Evolutionary conservation across 179 eudicot genomes (phyloP), one percentile per base, ranked within the genome.

Genomic region (Drosera spatulata): DNA sequence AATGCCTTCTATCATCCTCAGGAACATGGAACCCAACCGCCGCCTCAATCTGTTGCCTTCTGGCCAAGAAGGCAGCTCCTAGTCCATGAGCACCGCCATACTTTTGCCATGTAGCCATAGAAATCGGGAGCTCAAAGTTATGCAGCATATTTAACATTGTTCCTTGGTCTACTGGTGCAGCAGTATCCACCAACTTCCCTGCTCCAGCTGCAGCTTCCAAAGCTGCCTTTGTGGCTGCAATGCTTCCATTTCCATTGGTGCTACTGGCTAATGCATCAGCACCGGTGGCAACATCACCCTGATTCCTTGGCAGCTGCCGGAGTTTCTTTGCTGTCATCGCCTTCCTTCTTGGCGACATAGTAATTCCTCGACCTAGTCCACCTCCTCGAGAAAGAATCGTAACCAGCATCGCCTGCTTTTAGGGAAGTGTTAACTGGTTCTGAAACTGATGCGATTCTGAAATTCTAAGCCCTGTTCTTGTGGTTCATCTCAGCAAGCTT

Each of bases 281-380:
- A 22, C 33, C 33, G 33, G 33, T 22, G 53, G 15, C 44, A 11
- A n/a, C 46, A 7, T 41, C 47, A 5, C 47, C 4, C 7, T 11
- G 47, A 4, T 8, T 55, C 42, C 10, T 7, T 41, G 9, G 33
- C 55, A 46, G 63, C 53, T 46, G 53, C 4, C 14, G 63, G 40
- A 1, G 54, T n/a, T 44, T 47, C 45, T 37, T 64, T 69, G 48
- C 53, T 22, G 33, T 22, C 75, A 15, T 22, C 56, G 10, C 40
- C 60, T 45, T 58, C 67, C 40, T 70, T 41, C 66, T 82, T 82
- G 10, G 86, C 56, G 15, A 73, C 75, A 50, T 77, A 89, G 66
- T 89, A 89, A 73, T 89, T 89, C 62, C 76, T 80, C 0, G 97
- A 88, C 69, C 96, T 65, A n/a, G 97, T 91, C 97, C 97, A 91